Conservation (phyloP, 371 early-diverging fungal species). For the Chytridium lagenaria region DNA sequence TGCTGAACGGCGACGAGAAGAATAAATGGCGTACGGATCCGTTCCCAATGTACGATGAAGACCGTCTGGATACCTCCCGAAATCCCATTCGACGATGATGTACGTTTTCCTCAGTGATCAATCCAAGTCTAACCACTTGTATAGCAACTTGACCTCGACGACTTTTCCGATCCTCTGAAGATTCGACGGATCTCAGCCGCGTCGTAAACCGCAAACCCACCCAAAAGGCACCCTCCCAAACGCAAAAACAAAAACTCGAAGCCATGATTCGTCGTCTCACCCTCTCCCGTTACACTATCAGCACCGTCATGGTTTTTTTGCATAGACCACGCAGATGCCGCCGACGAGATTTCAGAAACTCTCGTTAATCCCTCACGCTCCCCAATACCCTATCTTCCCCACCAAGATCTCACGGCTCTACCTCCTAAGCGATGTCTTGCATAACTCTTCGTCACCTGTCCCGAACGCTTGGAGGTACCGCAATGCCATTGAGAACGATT, state of each 20-base stretch:
- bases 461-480: slow-evolving; percentile 90
- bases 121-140: background rate
- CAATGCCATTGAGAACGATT: slow-evolving; percentile 73
- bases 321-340: slow-evolving; percentile 83
- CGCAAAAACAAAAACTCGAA: slow-evolving; percentile 36
- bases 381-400: slow-evolving; percentile 65
- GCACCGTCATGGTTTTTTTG: slow-evolving; percentile 85
- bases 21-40: slow-evolving; percentile 77
- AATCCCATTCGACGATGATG: slow-evolving; percentile 68
- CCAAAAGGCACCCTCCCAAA: slow-evolving; percentile 13
- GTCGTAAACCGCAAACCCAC: background rate
- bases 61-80: slow-evolving; percentile 88
- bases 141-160: background rate
- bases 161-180: slow-evolving; percentile 29
- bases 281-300: slow-evolving; percentile 73
- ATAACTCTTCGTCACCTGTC: slow-evolving; percentile 73
- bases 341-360: slow-evolving; percentile 77
- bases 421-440: slow-evolving; percentile 84
- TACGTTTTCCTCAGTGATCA: background rate
- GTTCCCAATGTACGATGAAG: slow-evolving; percentile 88
- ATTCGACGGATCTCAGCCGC: slow-evolving; percentile 35
- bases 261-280: slow-evolving; percentile 43
- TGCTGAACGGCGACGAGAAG: slow-evolving; percentile 84
- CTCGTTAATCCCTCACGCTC: slow-evolving; percentile 64
- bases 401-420: slow-evolving; percentile 78